These are phyloP conservation scores for Coemansia sp. DNA, from an alignment of 192 early-diverging fungal species.

Conservation along the genomic window DNA sequence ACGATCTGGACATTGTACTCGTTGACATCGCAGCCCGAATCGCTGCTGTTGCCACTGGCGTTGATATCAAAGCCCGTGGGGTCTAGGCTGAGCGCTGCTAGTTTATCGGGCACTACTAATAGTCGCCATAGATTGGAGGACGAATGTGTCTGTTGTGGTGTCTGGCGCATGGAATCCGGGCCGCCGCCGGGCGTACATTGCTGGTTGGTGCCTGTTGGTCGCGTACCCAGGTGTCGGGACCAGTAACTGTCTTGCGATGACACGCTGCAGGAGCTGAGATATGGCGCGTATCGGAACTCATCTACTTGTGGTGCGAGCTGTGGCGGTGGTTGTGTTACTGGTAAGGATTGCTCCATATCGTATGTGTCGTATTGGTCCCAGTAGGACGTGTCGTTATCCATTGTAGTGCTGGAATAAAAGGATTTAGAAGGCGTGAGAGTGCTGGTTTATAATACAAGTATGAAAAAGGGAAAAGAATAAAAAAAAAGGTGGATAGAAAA, in stretches of 20 bases:
- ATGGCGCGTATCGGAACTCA: conserved; percentile 1
- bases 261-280: conserved; percentile 1
- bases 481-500: conserved; percentile 2
- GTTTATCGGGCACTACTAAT: conserved; percentile 38
- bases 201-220: conserved; percentile 6
- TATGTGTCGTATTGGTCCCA: conserved; percentile 47
- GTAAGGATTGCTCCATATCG: not conserved
- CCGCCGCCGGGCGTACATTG: not conserved
- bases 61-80: not conserved
- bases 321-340: not conserved
- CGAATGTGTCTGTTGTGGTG: not conserved
- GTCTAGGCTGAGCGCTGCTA: conserved; percentile 28
- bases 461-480: not conserved
- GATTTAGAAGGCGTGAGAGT: not conserved
- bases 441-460: not conserved
- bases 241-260: conserved; percentile 54
- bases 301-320: not conserved
- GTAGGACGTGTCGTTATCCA: conserved; percentile 38
- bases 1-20: not conserved
- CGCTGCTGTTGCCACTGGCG: conserved; percentile 11
- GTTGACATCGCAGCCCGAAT: not conserved
- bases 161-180: not conserved
- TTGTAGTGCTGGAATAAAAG: not conserved
- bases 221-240: conserved; percentile 36
- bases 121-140: conserved; percentile 23